Conservation (phyloP, 2,329 filamentous ascomycete genomes). For the Xylaria sp. region DNA sequence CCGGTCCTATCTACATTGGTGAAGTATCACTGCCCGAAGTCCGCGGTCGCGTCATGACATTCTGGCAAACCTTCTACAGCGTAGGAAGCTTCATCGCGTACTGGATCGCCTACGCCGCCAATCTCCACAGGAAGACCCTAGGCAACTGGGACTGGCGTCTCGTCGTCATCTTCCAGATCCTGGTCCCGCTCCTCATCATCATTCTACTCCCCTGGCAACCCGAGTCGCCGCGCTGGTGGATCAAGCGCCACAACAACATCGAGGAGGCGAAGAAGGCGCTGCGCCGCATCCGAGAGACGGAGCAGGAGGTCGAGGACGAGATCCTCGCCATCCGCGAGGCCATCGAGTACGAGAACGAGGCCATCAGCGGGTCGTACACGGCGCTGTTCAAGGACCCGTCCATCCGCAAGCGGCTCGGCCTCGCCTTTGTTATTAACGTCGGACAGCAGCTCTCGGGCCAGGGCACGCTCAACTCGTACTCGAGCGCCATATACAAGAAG, state of each 20-base stretch:
- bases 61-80: conserved; percentile 76
- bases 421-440: conserved; percentile 75
- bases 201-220: conserved; percentile 72
- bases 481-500: conserved; percentile 78
- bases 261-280: conserved; percentile 70
- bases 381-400: conserved; percentile 78
- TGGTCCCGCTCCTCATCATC: conserved; percentile 73
- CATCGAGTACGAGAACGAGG: conserved; percentile 77
- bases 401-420: conserved; percentile 72
- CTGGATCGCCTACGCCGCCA: conserved; percentile 73
- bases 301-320: conserved; percentile 75
- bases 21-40: conserved; percentile 73
- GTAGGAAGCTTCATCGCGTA: conserved; percentile 74
- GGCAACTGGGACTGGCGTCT: conserved; percentile 80
- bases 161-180: conserved; percentile 77
- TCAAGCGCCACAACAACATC: conserved; percentile 69
- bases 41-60: conserved; percentile 74
- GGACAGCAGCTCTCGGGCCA: conserved; percentile 79
- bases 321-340: conserved; percentile 73
- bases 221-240: conserved; percentile 75
- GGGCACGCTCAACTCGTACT: conserved; percentile 78
- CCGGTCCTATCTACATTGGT: conserved; percentile 77
- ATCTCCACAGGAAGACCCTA: conserved; percentile 63
- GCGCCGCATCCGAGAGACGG: conserved; percentile 69
- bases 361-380: conserved; percentile 69